These are phyloP conservation scores for Geotrichum macrosporum DNA, from an alignment of 1,139 yeast genomes.

Conservation along the genomic window DNA sequence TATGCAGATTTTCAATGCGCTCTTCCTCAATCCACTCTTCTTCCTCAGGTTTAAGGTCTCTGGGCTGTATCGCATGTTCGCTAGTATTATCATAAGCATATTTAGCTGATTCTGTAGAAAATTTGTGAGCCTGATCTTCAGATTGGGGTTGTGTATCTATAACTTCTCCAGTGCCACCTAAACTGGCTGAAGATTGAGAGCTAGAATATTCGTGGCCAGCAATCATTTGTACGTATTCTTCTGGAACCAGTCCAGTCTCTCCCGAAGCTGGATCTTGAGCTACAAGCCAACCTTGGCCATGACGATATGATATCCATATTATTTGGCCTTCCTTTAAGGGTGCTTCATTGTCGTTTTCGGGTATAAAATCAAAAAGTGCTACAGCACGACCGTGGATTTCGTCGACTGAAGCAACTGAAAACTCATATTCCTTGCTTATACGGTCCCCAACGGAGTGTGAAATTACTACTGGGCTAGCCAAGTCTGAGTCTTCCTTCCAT, in stretches of 20 bases:
- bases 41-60: not conserved
- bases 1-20: not conserved
- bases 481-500: constrained; percentile 36
- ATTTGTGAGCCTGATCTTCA: too few relatives aligned
- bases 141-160: not conserved
- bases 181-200: constrained; percentile 2
- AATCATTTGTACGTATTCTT: constrained; percentile 72
- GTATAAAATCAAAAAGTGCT: constrained; percentile 82
- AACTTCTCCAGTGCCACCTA: constrained; percentile 1
- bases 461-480: constrained; percentile 30
- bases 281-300: constrained; percentile 98
- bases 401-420: constrained; percentile 37
- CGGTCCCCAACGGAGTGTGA: constrained; percentile 33
- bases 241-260: constrained; percentile 91
- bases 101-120: too few relatives aligned
- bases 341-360: constrained; percentile 93
- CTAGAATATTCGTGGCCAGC: constrained; percentile 11
- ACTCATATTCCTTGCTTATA: constrained; percentile 34
- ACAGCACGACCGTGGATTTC: constrained; percentile 61
- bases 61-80: too few relatives aligned
- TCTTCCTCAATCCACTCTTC: constrained; percentile 4
- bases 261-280: constrained; percentile 79
- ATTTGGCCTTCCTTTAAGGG: constrained; percentile 73
- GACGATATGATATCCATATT: constrained; percentile 81
- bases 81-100: not conserved